Evolutionary conservation across 2,329 filamentous ascomycete species (phyloP).

Genomic region (Penicillium griseofulvum): DNA sequence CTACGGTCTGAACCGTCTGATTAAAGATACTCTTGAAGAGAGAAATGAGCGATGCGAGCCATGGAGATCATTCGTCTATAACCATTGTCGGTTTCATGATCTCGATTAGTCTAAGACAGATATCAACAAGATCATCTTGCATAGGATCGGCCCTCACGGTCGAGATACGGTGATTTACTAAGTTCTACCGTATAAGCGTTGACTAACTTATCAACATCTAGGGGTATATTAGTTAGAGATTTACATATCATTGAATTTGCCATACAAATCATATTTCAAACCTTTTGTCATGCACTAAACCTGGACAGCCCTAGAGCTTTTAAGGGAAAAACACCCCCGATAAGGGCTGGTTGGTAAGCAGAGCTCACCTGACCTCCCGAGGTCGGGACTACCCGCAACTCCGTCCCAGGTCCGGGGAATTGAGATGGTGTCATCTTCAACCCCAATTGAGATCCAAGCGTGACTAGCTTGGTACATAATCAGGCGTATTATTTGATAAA

Average conservation of each 20-base stretch:
- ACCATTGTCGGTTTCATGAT: neutral
- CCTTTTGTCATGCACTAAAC: no score
- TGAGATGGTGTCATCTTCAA: neutral
- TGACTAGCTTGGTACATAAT: neutral
- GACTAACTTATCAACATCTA: conserved; percentile 25
- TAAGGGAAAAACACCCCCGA: neutral
- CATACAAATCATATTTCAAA: no score
- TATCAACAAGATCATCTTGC: conserved; percentile 20
- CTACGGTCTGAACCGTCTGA: neutral
- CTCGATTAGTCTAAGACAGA: conserved; percentile 26
- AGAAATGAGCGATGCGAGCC: neutral
- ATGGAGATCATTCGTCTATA: neutral
- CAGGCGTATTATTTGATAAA: neutral
- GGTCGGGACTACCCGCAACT: neutral
- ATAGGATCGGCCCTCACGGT: conserved; percentile 13
- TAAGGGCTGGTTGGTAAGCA: neutral
- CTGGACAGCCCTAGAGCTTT: no score
- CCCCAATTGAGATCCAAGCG: neutral
- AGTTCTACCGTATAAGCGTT: conserved; percentile 27
- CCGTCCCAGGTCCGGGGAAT: no score
- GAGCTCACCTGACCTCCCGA: neutral
- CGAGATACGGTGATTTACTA: conserved; percentile 8
- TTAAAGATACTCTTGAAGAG: neutral
- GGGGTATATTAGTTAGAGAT: conserved; percentile 1
- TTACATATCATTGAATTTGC: no score